Conservation (phyloP, 441 rosid genomes). For the Hypseocharis bilobata region DNA sequence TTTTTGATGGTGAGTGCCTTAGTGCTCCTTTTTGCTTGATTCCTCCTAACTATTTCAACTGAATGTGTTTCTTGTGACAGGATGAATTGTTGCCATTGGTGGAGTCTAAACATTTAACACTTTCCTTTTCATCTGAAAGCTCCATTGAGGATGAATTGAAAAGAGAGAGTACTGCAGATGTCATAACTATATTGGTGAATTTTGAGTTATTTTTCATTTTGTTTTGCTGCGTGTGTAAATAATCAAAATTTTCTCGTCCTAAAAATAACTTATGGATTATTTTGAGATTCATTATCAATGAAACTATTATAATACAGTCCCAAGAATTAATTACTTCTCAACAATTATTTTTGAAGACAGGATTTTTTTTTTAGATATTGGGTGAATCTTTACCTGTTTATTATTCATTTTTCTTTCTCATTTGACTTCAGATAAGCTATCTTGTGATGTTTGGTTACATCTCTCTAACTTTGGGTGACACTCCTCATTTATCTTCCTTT, state of each 20-base stretch:
- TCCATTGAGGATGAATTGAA: slow-evolving; percentile 92
- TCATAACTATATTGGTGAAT: slow-evolving; percentile 69
- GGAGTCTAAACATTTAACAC: slow-evolving; percentile 55
- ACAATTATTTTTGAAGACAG: background rate
- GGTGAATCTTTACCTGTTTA: background rate
- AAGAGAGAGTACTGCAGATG: slow-evolving; percentile 97
- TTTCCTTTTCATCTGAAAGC: slow-evolving; percentile 89
- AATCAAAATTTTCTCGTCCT: background rate
- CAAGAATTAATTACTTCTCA: background rate
- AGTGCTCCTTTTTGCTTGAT: background rate
- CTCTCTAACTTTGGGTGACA: slow-evolving; percentile 76
- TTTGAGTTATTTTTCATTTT: slow-evolving; percentile 8
- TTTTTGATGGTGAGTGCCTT: background rate
- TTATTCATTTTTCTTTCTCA: slow-evolving; percentile 13
- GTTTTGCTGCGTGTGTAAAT: slow-evolving; percentile 13
- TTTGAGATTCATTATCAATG: background rate
- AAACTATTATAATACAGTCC: background rate
- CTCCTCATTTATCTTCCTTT: slow-evolving; percentile 61
- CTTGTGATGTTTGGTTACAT: slow-evolving; percentile 97
- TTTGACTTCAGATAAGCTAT: slow-evolving; percentile 76
- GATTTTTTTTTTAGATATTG: background rate
- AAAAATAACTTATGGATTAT: background rate
- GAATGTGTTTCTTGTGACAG: slow-evolving; percentile 35
- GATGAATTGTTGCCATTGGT: slow-evolving; percentile 76
- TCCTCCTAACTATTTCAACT: background rate